phyloP scores from a whole-genome alignment of 2,329 filamentous ascomycete species.

The Zasmidium citrigriseum region DNA sequence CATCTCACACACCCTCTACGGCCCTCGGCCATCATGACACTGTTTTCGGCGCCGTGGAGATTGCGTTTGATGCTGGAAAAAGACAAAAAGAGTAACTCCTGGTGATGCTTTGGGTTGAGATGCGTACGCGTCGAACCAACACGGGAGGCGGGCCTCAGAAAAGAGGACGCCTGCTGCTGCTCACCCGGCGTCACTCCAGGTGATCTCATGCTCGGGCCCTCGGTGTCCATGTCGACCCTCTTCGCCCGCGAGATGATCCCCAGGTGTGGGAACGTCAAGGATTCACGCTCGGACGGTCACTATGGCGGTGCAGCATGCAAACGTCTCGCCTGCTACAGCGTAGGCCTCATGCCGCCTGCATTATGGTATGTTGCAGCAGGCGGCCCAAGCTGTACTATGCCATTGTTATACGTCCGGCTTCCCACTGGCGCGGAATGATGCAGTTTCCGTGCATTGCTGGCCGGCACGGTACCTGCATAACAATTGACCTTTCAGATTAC shows the following conservation, averaged over 20 bases:
- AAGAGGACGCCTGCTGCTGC: slow-evolving; percentile 6
- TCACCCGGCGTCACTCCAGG: not conserved
- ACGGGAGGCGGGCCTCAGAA: slow-evolving; percentile 7
- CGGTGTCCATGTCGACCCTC: not conserved
- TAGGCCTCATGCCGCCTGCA: not conserved
- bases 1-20: not conserved
- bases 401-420: not conserved
- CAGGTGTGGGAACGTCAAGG: not conserved
- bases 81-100: not conserved
- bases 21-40: not conserved
- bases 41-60: not conserved
- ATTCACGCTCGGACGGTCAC: not conserved
- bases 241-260: not conserved
- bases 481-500: not conserved
- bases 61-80: not conserved
- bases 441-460: not conserved
- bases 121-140: not conserved
- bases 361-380: not conserved
- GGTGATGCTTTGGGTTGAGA: not conserved
- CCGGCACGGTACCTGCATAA: not conserved
- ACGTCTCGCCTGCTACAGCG: not conserved
- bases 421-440: not conserved
- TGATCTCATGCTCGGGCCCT: too few relatives aligned
- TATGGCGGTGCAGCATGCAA: not conserved
- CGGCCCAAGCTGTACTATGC: not conserved